phyloP scores from a whole-genome alignment of 495 filamentous ascomycete genomes.

The Podospora didyma region DNA sequence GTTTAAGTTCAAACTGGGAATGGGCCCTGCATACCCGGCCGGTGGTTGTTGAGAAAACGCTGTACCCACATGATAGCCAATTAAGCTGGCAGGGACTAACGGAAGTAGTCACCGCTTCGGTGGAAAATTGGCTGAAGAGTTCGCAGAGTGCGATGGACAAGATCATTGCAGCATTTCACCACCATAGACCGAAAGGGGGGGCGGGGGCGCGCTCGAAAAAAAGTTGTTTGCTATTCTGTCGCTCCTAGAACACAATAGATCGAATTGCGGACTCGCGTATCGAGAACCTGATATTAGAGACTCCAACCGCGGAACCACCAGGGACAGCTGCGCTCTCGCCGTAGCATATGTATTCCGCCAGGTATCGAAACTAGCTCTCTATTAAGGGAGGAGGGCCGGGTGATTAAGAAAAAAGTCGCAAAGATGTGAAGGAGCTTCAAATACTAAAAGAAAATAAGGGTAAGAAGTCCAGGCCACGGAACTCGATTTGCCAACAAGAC shows the following conservation, averaged over 20 bases:
- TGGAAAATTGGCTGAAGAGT: too few relatives aligned
- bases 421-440: constrained; percentile 27
- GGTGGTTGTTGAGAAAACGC: too few relatives aligned
- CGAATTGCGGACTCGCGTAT: neutral
- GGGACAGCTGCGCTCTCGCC: neutral
- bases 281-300: neutral
- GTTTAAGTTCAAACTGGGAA: too few relatives aligned
- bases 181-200: too few relatives aligned
- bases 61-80: too few relatives aligned
- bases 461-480: constrained; percentile 26
- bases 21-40: too few relatives aligned
- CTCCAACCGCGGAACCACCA: neutral
- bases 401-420: constrained; percentile 28
- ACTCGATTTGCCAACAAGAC: constrained; percentile 27
- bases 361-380: constrained; percentile 45
- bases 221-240: constrained; percentile 2
- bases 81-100: too few relatives aligned
- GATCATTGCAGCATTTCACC: too few relatives aligned
- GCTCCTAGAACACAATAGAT: constrained; percentile 13
- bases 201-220: too few relatives aligned
- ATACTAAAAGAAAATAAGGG: constrained; percentile 33
- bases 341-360: constrained; percentile 33
- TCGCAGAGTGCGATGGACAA: too few relatives aligned
- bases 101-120: too few relatives aligned
- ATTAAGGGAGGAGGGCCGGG: constrained; percentile 40